phyloP scores from a whole-genome alignment of 1,284 basidiomycete genomes.

The Golubevia pallescens region DNA sequence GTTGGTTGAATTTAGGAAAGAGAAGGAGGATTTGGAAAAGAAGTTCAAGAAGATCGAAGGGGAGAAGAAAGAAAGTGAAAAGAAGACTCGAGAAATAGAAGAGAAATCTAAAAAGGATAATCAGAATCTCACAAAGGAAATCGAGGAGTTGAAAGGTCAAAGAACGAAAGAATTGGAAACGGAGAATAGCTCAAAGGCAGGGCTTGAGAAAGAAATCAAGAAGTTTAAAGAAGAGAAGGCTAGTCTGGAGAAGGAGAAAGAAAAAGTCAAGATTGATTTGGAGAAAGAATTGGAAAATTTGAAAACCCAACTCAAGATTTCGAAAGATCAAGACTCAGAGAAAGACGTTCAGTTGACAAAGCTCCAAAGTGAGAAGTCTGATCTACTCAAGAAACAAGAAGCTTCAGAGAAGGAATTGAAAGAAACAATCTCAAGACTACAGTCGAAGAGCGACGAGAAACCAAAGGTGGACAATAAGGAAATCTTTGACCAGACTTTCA shows the following conservation, averaged over 20 bases:
- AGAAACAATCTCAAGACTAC: too few species aligned
- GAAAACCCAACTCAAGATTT: too few species aligned
- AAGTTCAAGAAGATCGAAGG: too few species aligned
- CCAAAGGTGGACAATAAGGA: conserved; percentile 21
- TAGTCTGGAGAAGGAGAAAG: too few species aligned
- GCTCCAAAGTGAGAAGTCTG: too few species aligned
- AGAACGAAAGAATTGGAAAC: conserved; percentile 7
- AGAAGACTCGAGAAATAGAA: too few species aligned
- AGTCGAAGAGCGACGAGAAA: neutral
- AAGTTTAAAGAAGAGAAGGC: conserved; percentile 2
- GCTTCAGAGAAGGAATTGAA: conserved; percentile 5
- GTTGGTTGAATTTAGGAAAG: neutral
- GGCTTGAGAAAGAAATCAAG: conserved; percentile 8
- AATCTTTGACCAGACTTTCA: conserved; percentile 23
- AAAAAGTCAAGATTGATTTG: too few species aligned
- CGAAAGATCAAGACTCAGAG: too few species aligned
- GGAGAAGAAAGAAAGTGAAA: too few species aligned
- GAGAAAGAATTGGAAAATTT: too few species aligned
- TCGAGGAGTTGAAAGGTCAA: conserved; percentile 14
- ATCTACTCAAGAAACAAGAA: neutral
- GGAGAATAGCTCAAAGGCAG: conserved; percentile 16
- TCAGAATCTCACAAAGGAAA: conserved; percentile 5
- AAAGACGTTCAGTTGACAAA: too few species aligned
- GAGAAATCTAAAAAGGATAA: too few species aligned
- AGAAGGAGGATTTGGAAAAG: conserved; percentile 11